Evolutionary conservation across 2,329 filamentous ascomycete species (phyloP), one percentile per base, ranked within the genome.

Genomic region (Coniochaeta sp.): DNA sequence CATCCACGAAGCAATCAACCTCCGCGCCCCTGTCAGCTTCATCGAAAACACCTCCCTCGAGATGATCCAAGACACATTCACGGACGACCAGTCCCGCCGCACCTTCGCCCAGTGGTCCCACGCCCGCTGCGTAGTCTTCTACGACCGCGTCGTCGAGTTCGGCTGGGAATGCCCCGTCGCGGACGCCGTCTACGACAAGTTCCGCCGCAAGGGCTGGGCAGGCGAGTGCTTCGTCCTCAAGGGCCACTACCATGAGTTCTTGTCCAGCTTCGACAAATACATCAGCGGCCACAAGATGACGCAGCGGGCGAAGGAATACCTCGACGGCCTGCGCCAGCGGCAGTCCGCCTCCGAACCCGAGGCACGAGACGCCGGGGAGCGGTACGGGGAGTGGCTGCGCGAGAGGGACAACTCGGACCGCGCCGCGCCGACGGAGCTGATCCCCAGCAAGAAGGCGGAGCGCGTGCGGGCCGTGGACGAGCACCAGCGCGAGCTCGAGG

Each of bases 191-290:
- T 61, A 71, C 18, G 61, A 69, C 33, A 77, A 76, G 53, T 67
- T 82, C 50, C 71, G 65, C 48, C 60, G 61, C 14, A 68, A 71
- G 56, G 74, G 72, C 20, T 82, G 78, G 78, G 55, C 57, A 1
- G 78, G 78, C 2, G 71, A 73, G 35, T 75, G 70, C 53, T 81
- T 81, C 57, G 66, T 81, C 7, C 67, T 82, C 30, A 80, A 80
- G 58, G 78, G 78, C 0, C 75, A 78, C 50, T 82, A 77, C 58
- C 70, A 71, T 46, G 78, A 81, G 55, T 81, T 81, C 54, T 77
- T 75, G 14, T 67, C 68, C 24, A 76, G 75, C 0, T 81, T 78
- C 55, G 71, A 73, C 53, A 74, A 73, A 53, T 74, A 78, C 54
- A 76, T 80, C 53, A 67, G 67, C 18, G 72, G 70, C 4, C 58